Percentiles rank a stretch among this genome's conserved stretches.
phyloP scores from a whole-genome alignment of 1,139 yeast genomes.

The Torulaspora globosa region DNA sequence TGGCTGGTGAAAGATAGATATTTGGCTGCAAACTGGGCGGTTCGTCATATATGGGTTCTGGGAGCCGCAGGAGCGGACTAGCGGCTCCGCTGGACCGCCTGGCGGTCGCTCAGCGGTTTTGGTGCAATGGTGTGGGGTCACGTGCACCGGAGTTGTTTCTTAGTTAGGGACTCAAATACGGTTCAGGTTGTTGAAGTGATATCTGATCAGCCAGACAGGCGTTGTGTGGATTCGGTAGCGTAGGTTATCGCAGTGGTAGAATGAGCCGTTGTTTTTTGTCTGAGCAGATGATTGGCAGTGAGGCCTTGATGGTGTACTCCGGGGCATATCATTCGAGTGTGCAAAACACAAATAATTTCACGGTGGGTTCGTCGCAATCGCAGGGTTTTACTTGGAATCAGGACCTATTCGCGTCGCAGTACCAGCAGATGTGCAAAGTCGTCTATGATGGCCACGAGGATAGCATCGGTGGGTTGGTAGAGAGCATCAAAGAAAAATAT shows the following conservation, averaged over 20 bases:
- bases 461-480: constrained; percentile 17
- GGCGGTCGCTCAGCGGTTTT: not conserved
- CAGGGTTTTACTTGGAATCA: constrained; percentile 37
- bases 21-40: not conserved
- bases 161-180: too few species aligned
- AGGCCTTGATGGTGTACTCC: constrained; percentile 27
- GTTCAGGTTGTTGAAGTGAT: too few species aligned
- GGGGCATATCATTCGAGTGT: constrained; percentile 15
- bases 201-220: too few species aligned
- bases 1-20: too few species aligned
- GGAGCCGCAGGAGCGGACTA: too few species aligned
- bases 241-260: not conserved
- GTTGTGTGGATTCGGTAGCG: too few species aligned
- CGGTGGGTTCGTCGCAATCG: constrained; percentile 28
- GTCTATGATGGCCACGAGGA: constrained; percentile 34
- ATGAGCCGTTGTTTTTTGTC: constrained; percentile 17
- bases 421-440: constrained; percentile 34
- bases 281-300: constrained; percentile 24
- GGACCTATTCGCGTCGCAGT: constrained; percentile 34
- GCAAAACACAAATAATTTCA: constrained; percentile 16
- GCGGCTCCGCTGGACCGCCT: too few species aligned
- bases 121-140: not conserved
- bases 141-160: not conserved
- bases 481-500: constrained; percentile 10
- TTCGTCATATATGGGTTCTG: too few species aligned